Evolutionary conservation across 768 basidiomycete species (phyloP), one percentile per base, ranked within the genome.

Genomic region (Tulasnella calospora): DNA sequence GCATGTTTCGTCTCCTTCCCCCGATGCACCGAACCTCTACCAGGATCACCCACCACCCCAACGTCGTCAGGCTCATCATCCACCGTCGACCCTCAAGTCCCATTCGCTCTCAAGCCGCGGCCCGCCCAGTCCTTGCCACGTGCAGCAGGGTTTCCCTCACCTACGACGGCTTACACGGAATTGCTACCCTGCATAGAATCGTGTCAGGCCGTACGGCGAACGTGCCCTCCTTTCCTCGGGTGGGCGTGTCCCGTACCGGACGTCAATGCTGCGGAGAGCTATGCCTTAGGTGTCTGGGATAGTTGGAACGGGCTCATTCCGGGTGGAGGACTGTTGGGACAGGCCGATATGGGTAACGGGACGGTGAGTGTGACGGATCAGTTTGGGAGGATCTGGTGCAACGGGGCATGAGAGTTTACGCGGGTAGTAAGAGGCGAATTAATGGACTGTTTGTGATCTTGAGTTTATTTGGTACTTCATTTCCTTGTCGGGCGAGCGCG

Each of bases 121-220:
- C 17, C 17, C 9, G 71, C 71, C 3, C 73, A 74, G 8, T 73
- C 71, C n/a, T 19, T 71, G 13, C 78, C 23, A 86, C 87, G 1
- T 80, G 88, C 57, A 88, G 90, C 0, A 90, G 91, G 30, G 85
- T 92, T 38, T 61, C 88, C 90, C n/a, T 75, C 86, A 17, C 84
- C 87, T 80, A 81, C 82, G 2, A 83, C 82, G 27, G 76, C 85
- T 1, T 94, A 93, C 84, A 85, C 84, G n/a, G 87, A 88, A 82
- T 84, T 96, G 21, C 85, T 93, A 44, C 94, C 95, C 3, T 95
- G 94, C 82, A 84, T 94, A 13, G 95, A 94, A 84, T 89, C 88
- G 40, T 96, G 95, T 84, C 87, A 89, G 23, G 87, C 88, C 0
- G 90, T 89, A 33, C 91, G 92, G 80, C 89, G 94, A 36, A 89